Percentiles rank a stretch among this genome's conserved stretches.
These are phyloP conservation scores for Citrus australasica DNA, from an alignment of 345 rosid genomes.

Conservation along the genomic window DNA sequence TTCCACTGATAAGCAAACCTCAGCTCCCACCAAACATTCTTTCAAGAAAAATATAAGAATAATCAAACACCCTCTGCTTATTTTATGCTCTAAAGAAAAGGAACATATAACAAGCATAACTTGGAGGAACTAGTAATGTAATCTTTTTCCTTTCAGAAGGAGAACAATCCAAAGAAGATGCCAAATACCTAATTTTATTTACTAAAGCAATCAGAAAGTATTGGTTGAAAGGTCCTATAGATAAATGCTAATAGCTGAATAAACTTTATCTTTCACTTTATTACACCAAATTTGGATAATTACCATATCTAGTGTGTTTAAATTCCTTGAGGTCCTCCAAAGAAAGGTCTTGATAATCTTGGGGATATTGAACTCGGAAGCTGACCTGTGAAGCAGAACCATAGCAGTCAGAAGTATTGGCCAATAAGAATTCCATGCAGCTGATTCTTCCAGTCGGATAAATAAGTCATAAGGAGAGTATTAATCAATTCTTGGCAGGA, in stretches of 20 bases:
- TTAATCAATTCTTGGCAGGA: conserved; percentile 1
- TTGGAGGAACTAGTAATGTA: conserved; percentile 2
- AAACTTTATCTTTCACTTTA: not conserved
- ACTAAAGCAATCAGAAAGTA: conserved; percentile 2
- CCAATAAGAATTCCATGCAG: not conserved
- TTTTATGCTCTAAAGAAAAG: not conserved
- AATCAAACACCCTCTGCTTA: not conserved
- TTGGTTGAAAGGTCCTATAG: not conserved
- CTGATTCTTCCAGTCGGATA: not conserved
- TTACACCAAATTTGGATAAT: conserved; percentile 14
- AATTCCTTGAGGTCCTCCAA: conserved; percentile 95
- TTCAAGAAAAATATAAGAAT: not conserved
- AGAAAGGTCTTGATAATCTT: conserved; percentile 84
- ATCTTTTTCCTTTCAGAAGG: not conserved
- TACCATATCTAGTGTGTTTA: conserved; percentile 98
- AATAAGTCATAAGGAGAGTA: not conserved
- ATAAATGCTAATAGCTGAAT: not conserved
- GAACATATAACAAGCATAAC: conserved; percentile 2
- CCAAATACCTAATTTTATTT: conserved; percentile 5
- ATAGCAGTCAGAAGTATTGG: conserved; percentile 3
- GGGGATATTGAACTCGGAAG: conserved; percentile 91
- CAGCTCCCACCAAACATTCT: not conserved
- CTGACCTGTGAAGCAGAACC: conserved; percentile 59
- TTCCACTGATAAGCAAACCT: not conserved
- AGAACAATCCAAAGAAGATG: not conserved